Percentiles rank a stretch among this genome's conserved stretches.
Evolutionary conservation across 805 yeast genomes (phyloP).

Genomic region (Cephaloascus albidus): DNA sequence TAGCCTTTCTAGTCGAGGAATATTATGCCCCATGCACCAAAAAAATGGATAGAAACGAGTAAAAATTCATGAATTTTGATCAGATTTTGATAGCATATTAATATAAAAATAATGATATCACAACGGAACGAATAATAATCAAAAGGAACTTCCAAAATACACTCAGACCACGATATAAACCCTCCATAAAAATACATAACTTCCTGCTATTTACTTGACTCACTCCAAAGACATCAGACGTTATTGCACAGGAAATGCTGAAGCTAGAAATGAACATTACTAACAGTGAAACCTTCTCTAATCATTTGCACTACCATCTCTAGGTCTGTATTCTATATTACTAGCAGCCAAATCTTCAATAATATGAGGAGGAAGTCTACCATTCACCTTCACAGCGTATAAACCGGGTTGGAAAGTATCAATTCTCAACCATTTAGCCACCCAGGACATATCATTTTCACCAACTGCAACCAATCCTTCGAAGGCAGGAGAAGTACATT

Average conservation of each 20-base stretch:
- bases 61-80: no score
- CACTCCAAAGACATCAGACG: no score
- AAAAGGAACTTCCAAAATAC: neutral
- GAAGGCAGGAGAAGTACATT: slow-evolving; percentile 92
- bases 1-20: no score
- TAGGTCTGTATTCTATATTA: slow-evolving; percentile 81
- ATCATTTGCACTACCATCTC: slow-evolving; percentile 84
- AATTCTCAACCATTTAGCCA: slow-evolving; percentile 89
- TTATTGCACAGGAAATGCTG: no score
- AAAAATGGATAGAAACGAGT: no score
- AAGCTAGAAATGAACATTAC: no score
- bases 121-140: no score
- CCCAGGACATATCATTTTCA: slow-evolving; percentile 85
- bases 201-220: no score
- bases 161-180: neutral
- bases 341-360: slow-evolving; percentile 61
- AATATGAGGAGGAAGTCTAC: slow-evolving; percentile 83
- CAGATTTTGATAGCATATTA: no score
- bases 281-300: no score
- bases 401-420: slow-evolving; percentile 84
- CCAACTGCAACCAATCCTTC: slow-evolving; percentile 92
- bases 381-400: slow-evolving; percentile 90
- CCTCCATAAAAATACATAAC: neutral
- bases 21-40: no score
- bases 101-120: no score